Base-by-base conservation (phyloP, 2,329 filamentous ascomycete genomes). In the Stemphylium beticola region DNA sequence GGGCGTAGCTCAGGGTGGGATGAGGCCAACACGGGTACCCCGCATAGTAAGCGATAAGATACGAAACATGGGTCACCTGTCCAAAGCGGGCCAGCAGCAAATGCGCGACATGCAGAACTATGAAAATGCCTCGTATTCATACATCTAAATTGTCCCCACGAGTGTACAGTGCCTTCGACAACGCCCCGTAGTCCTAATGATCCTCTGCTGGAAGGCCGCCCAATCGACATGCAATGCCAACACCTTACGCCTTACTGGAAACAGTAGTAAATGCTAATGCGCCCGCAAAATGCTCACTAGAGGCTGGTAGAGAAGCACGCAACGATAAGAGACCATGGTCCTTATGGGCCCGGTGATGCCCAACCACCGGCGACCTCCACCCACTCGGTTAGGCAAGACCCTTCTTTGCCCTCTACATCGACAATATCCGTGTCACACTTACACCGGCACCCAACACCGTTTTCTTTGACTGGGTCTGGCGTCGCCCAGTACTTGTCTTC, bases 401-500 rank as follows among this genome's bases (percentile, higher is more conserved):
- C 95, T 74, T 96, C 91, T 78, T 98, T 99, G 76, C 92, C 93
- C 79, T 99, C 95, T 22, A 99, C 93, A 72, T 99, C 95, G 47
- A 93, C 91, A 72, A 98, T 96, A 73, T 99, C 95, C 4, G 92
- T 97, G 72, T 99, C 95, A 76, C 95, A 99, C 73, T 90, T 88
- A 81, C 95, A 99, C 69, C 95, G 87, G 79, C 95, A 99, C 33
- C 95, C 95, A 8, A 99, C 93, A 33, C 95, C 95, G 67, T 98
- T 98, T 79, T 97, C 93, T 79, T 95, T 93, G 65, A 89, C 88
- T 6, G 87, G 79, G 73, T 99, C 95, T 77, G 87, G 91, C 36
- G 86, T 85, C 52, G 92, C 92, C 93, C 93, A 99, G 79, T 98
- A 99, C 61, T 93, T 89, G 71, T 98, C 95, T 77, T 99, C 95